phyloP scores from a whole-genome alignment of 164 flowering plant species.

The Pachysandra terminalis region DNA sequence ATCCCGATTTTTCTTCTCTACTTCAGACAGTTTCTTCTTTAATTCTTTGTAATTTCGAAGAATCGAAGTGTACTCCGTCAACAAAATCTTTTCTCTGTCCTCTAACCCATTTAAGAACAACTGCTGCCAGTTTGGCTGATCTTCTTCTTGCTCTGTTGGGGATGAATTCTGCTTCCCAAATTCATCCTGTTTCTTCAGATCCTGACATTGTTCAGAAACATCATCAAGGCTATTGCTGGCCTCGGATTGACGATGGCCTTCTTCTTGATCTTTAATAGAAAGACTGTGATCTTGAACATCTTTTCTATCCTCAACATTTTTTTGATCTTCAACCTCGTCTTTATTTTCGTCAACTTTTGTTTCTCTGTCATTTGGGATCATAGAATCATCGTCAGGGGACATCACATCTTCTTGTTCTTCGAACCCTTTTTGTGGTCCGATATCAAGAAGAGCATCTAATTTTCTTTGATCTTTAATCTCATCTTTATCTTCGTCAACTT shows the following conservation, averaged over 20 bases:
- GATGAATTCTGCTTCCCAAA: conserved; percentile 20
- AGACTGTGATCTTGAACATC: not conserved
- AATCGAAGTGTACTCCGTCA: conserved; percentile 57
- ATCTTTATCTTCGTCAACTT: conserved; percentile 3
- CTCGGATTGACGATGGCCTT: conserved; percentile 4
- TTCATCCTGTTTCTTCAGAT: conserved; percentile 15
- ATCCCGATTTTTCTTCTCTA: conserved; percentile 55
- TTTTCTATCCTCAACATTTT: too few species aligned
- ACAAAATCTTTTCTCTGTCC: conserved; percentile 56
- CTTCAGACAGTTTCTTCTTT: conserved; percentile 50
- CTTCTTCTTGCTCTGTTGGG: conserved; percentile 23
- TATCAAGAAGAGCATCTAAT: too few species aligned
- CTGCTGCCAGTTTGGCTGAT: conserved; percentile 47
- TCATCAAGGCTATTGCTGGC: conserved; percentile 1
- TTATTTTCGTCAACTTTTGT: conserved; percentile 1
- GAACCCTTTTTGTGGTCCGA: conserved; percentile 10
- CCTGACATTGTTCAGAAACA: conserved; percentile 13
- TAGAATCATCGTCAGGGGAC: not conserved
- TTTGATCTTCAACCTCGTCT: not conserved
- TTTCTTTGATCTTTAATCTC: not conserved
- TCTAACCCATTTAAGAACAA: conserved; percentile 45
- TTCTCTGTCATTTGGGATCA: conserved; percentile 6
- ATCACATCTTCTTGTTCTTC: conserved; percentile 6
- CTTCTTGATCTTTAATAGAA: conserved; percentile 15
- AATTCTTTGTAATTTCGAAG: conserved; percentile 52